phyloP scores from a whole-genome alignment of 148 eudicot species.

The Heliosperma pusillum region DNA sequence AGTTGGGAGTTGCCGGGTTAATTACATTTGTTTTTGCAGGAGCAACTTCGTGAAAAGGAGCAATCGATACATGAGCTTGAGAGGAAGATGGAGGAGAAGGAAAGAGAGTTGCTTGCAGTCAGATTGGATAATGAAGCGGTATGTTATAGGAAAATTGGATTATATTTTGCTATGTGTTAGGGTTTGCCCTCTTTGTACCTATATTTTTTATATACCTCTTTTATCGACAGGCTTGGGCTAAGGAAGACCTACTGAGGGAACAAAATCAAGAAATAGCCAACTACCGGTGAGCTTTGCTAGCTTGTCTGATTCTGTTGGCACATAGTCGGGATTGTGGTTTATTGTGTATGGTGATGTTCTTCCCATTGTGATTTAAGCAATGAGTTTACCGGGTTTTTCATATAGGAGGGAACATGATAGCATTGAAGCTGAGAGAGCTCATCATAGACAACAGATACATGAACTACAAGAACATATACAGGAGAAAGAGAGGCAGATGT shows the following conservation, averaged over 20 bases:
- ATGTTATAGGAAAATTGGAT: conserved; percentile 16
- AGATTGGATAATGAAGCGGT: conserved; percentile 86
- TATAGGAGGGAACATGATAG: conserved; percentile 87
- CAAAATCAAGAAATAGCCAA: conserved; percentile 80
- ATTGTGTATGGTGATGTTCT: not conserved
- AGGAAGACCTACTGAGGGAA: conserved; percentile 87
- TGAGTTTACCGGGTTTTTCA: not conserved
- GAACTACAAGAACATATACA: conserved; percentile 92
- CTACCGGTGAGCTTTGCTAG: conserved; percentile 47
- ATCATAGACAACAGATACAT: conserved; percentile 79
- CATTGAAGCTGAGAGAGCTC: conserved; percentile 87
- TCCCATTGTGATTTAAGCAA: not conserved
- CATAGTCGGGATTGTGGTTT: not conserved
- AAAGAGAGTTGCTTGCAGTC: conserved; percentile 78
- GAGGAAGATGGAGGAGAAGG: conserved; percentile 75
- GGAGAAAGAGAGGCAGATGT: conserved; percentile 75
- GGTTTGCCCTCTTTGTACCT: not conserved
- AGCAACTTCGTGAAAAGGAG: conserved; percentile 75
- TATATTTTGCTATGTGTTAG: not conserved
- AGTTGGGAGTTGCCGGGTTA: conserved; percentile 13
- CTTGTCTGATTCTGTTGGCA: not conserved
- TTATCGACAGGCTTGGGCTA: conserved; percentile 85
- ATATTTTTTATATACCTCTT: conserved; percentile 1
- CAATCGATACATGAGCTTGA: conserved; percentile 59
- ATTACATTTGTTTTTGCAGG: conserved; percentile 44